Base-by-base conservation (phyloP, 169 alveolate genomes). In the Miamiensis avidus region DNA sequence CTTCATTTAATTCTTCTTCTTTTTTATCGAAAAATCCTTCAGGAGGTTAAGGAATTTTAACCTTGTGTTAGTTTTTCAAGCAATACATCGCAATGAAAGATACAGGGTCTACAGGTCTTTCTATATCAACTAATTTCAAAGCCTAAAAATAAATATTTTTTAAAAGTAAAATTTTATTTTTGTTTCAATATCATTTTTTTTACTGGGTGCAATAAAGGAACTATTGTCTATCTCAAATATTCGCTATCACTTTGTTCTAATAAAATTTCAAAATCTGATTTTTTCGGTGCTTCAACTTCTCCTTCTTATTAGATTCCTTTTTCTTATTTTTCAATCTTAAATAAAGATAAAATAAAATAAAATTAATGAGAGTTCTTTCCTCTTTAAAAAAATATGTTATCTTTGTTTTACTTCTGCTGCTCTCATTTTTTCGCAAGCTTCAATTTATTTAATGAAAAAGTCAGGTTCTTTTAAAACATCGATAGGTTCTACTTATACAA, bases 21-120 rank as follows among this genome's bases (percentile, higher is more conserved):
- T 49, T 74, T 79, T 79, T 79, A 49, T 79, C 84, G 34, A 79
- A 79, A 79, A 34, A 79, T 64, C 65, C 86, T 86, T 86, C 86
- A 25, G 85, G 83, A 28, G 90, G 84, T 34, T 34, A 77, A 25
- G 95, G 93, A 29, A 93, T 75, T 49, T 85, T 89, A 0, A 91
- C 87, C 78, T 86, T 89, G 27, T 93, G 93, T 85, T 93, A 88
- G 82, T 95, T 91, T 88, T 89, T 95, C 28, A 95, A 81, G 88
- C 94, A 87, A 81, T 93, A 95, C 33, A 92, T 34, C 0, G 98
- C 95, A 31, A 95, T 88, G 75, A 83, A 92, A 29, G 90, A 91
- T 72, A 95, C 84, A n/a, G 98, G 98, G 75, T 89, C 92, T 1
- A 78, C 83, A 11, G 98, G 98, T 81, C 98, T 91, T 82, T 92